These are phyloP conservation scores for Chaetomiaceae sp. DNA, from an alignment of 2,329 filamentous ascomycete genomes.

Conservation along the genomic window DNA sequence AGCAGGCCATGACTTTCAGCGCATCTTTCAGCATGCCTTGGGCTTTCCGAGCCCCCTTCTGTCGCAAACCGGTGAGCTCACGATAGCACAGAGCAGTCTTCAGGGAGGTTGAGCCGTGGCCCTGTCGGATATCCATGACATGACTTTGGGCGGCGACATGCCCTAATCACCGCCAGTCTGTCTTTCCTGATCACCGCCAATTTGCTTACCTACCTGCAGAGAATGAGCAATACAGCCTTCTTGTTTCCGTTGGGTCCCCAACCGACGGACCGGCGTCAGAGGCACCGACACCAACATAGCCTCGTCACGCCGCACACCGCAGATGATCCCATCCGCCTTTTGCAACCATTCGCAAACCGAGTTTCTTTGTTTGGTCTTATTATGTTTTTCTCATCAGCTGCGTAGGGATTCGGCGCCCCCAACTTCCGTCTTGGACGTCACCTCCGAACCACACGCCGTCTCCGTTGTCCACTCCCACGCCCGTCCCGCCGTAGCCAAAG, in stretches of 20 bases:
- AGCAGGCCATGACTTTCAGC: not conserved
- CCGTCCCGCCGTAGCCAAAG: not conserved
- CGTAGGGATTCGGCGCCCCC: not conserved
- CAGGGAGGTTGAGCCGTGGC: not conserved
- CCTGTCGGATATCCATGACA: not conserved
- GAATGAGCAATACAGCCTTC: not conserved
- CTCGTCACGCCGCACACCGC: constrained; percentile 1
- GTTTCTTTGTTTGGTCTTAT: not conserved
- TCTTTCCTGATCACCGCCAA: not conserved
- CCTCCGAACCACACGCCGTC: not conserved
- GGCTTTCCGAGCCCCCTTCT: not conserved
- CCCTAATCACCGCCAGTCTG: not conserved
- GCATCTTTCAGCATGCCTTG: not conserved
- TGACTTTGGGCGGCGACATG: not conserved
- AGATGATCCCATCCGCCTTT: not conserved
- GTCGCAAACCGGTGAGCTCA: not conserved
- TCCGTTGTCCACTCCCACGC: not conserved
- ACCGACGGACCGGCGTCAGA: not conserved
- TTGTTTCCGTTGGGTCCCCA: not conserved
- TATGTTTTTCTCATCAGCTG: not conserved
- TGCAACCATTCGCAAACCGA: not conserved
- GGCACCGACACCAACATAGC: not conserved
- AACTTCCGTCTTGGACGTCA: constrained; percentile 2
- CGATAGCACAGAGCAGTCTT: not conserved
- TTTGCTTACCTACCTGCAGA: constrained; percentile 7